These are phyloP conservation scores for Chenopodium album DNA, from an alignment of 148 eudicot genomes.

Conservation along the genomic window DNA sequence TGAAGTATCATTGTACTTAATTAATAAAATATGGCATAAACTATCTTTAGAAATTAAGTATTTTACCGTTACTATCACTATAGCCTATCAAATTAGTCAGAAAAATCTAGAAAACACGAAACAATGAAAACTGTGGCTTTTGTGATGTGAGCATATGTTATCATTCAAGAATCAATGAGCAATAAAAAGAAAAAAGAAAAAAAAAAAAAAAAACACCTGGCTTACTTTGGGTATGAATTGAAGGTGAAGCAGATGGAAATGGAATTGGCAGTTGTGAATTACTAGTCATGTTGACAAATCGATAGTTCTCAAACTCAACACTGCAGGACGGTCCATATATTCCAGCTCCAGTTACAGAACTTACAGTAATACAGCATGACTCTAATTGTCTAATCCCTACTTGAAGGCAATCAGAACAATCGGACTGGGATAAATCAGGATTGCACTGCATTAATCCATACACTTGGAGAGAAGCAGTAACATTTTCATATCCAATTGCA, in stretches of 20 bases:
- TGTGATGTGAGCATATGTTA: not conserved
- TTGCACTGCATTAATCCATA: conserved; percentile 29
- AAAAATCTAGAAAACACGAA: too few species aligned
- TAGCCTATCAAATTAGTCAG: too few species aligned
- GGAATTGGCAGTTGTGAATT: not conserved
- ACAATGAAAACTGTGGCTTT: too few species aligned
- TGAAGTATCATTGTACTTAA: too few species aligned
- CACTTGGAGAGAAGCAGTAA: not conserved
- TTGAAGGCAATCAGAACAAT: conserved; percentile 16
- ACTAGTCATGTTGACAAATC: not conserved
- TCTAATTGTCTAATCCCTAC: not conserved
- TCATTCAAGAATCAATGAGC: not conserved
- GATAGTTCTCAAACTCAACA: not conserved
- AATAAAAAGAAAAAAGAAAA: not conserved
- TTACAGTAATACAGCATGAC: not conserved
- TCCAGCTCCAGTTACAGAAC: not conserved
- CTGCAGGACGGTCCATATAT: conserved; percentile 6
- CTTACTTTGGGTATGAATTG: not conserved
- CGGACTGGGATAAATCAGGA: conserved; percentile 19
- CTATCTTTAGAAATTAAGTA: too few species aligned
- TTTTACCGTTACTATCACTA: too few species aligned
- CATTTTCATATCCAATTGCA: conserved; percentile 7
- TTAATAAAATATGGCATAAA: too few species aligned
- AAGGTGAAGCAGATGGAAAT: not conserved
- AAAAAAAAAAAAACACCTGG: not conserved